Conservation (phyloP, 805 yeast species). For the Candida taoyuanica region DNA sequence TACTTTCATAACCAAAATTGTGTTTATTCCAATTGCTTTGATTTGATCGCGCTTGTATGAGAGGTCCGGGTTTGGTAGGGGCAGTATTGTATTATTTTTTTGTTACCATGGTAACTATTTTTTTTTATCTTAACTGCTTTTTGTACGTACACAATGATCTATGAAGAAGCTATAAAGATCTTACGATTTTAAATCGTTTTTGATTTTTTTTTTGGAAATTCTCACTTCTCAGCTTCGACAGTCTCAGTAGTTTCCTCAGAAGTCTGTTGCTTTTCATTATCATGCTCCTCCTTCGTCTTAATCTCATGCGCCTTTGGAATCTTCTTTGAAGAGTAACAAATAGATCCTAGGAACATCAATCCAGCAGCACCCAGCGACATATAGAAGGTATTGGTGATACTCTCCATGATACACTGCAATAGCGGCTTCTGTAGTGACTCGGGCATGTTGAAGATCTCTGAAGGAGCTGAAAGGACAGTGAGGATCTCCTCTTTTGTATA, state of each 20-base stretch:
- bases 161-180: conserved; percentile 33
- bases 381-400: conserved; percentile 38
- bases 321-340: conserved; percentile 38
- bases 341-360: conserved; percentile 28
- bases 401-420: conserved; percentile 28
- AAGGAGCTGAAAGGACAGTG: conserved; percentile 3
- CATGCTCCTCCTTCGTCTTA: conserved; percentile 12
- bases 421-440: conserved; percentile 12
- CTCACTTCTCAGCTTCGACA: too few species aligned
- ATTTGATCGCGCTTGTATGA: too few species aligned
- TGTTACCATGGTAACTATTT: too few species aligned
- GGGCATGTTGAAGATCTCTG: background rate
- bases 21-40: too few species aligned
- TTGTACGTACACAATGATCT: conserved; percentile 38
- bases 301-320: conserved; percentile 31
- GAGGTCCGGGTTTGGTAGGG: too few species aligned
- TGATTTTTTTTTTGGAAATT: too few species aligned
- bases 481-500: background rate
- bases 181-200: too few species aligned
- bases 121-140: too few species aligned
- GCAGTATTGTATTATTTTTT: too few species aligned
- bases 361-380: conserved; percentile 35
- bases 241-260: too few species aligned
- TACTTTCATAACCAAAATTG: too few species aligned
- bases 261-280: background rate